A percentile compares a stretch with the other conserved stretches of the same genome.
Conservation (phyloP, 2,329 filamentous ascomycete genomes). For the Fusarium udum region DNA sequence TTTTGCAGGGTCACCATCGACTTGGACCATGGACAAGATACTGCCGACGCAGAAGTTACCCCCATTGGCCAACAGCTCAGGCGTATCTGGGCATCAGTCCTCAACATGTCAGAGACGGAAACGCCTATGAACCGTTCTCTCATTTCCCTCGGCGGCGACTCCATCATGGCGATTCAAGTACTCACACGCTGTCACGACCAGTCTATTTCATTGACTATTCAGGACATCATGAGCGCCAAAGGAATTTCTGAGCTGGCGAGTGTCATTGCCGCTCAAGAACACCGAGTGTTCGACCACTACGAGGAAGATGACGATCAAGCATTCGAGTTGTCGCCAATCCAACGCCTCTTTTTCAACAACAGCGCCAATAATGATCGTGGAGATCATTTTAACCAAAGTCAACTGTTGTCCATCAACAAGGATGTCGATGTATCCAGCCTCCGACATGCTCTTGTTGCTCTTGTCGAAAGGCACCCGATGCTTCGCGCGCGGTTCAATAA, state of each 20-base stretch:
- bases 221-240: conserved; percentile 46
- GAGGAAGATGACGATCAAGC: not conserved
- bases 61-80: conserved; percentile 9
- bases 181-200: conserved; percentile 50
- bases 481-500: conserved; percentile 48
- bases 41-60: not conserved
- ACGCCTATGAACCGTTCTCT: conserved; percentile 49
- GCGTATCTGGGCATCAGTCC: conserved; percentile 53
- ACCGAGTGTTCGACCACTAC: not conserved
- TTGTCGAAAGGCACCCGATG: conserved; percentile 49
- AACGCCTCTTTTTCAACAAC: conserved; percentile 53
- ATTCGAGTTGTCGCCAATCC: conserved; percentile 56
- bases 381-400: conserved; percentile 57
- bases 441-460: conserved; percentile 29
- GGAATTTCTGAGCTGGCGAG: conserved; percentile 43
- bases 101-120: conserved; percentile 48
- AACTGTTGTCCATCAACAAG: conserved; percentile 47
- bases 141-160: conserved; percentile 55
- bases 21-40: conserved; percentile 37
- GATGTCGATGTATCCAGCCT: conserved; percentile 23
- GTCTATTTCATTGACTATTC: conserved; percentile 45
- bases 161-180: conserved; percentile 55
- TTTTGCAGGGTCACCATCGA: conserved; percentile 52
- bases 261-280: not conserved
- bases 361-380: conserved; percentile 36